Evolutionary conservation across 2,329 filamentous ascomycete species (phyloP), one percentile per base, ranked within the genome.

Genomic region (Aspergillus phoenicis): DNA sequence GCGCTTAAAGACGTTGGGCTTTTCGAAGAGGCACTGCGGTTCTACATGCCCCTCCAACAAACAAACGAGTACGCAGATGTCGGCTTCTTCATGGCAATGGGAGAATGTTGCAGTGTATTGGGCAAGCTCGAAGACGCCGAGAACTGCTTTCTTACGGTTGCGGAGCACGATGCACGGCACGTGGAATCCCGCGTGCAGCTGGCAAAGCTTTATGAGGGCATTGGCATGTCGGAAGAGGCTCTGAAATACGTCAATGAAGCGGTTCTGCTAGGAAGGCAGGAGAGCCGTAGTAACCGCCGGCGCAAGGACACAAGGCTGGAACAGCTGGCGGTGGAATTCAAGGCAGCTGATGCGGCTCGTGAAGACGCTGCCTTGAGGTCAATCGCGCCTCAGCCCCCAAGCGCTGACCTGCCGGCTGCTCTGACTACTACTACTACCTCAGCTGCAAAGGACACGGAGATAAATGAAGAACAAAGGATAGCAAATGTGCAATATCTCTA

Each of bases 141-240:
- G 70, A 87, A 90, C 64, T 90, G 87, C 71, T 95, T 93, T 68
- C 84, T 91, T 24, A 86, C 86, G 2, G 87, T 93, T 10, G 87
- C 92, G 39, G 86, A 91, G 55, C 84, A 87, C 61, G 90, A 96
- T 64, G 81, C 87, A 48, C 82, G 86, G 43, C 88, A 89, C 60
- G 87, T 94, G 52, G 89, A 93, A 63, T 91, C 91, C 41, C 88
- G 91, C 41, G 87, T 91, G 30, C 87, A 91, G 68, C 82, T 97
- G 8, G 91, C 91, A 11, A 93, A 90, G 69, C 86, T 97, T 75
- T 97, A 96, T 70, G 91, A 96, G 73, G 87, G 84, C 64, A 84
- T 85, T 48, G 88, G 88, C 64, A 86, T 89, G 77, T 87, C 85
- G 22, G 89, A 93, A 69, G 87, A 91, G 69, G 93, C 93, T 1